Conservation (phyloP, 2,329 filamentous ascomycete species). For the Meredithiella fracta region DNA sequence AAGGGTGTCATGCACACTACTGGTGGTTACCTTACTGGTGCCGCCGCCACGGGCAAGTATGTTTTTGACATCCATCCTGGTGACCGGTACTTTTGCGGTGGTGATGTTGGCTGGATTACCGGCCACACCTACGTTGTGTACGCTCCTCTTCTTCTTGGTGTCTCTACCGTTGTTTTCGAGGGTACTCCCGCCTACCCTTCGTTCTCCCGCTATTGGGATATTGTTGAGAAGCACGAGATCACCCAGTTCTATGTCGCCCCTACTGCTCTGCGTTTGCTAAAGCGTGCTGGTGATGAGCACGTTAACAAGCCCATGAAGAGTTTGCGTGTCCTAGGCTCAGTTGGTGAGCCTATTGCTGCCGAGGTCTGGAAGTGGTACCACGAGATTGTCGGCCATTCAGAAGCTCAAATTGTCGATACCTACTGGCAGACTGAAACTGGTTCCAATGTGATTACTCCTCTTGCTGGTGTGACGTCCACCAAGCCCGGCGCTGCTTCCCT, state of each 20-base stretch:
- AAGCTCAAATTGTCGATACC: conserved; percentile 87
- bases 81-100: conserved; percentile 92
- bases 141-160: conserved; percentile 78
- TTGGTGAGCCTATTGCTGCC: conserved; percentile 92
- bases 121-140: conserved; percentile 98
- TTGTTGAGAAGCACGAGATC: conserved; percentile 85
- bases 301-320: conserved; percentile 81
- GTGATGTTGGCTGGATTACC: conserved; percentile 98
- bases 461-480: conserved; percentile 84
- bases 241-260: conserved; percentile 98
- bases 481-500: conserved; percentile 93
- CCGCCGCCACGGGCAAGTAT: conserved; percentile 89
- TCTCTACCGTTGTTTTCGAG: conserved; percentile 92
- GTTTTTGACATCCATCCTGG: conserved; percentile 95
- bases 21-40: conserved; percentile 83
- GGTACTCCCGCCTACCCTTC: conserved; percentile 93
- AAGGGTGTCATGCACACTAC: conserved; percentile 99
- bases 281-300: conserved; percentile 86
- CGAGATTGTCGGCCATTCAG: conserved; percentile 81
- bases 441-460: conserved; percentile 84
- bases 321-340: conserved; percentile 78
- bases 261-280: conserved; percentile 79
- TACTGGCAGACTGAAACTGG: conserved; percentile 99
- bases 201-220: conserved; percentile 98
- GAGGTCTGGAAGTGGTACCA: conserved; percentile 99